Evolutionary conservation across 371 early-diverging fungal species (phyloP), one percentile per base, ranked within the genome.

Genomic region (Rhizopus sp.): DNA sequence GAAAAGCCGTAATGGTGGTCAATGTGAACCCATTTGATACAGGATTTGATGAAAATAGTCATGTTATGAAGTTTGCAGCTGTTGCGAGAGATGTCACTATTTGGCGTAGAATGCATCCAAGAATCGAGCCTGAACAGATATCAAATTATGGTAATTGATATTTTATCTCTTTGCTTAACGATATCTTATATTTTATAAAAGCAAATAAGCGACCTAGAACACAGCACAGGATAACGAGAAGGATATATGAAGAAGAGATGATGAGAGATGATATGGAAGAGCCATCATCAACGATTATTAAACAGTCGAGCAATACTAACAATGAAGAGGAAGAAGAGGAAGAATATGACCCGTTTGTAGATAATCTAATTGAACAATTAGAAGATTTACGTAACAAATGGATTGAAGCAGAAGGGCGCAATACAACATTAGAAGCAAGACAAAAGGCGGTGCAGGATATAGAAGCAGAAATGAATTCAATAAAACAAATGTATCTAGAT

Each of bases 11-110:
- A 3, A 77, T 90, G 75, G 73, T 90, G 7, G 86, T 88, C 23
- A 86, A 85, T 55, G 77, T 85, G 10, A 86, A 88, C 57, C 88
- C 90, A 2, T 80, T 67, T 52, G 83, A 87, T 65, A 73, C 77
- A 50, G 69, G 85, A 38, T 83, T 80, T 69, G 73, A 87, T 59
- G 83, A 88, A 58, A 78, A 77, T 35, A 73, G 62, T 17, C 79
- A 81, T 46, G 83, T 88, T 8, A 77, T 91, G 68, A 82, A 83
- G 44, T 89, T 89, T 68, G 82, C 90, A 5, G 80, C 85, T 0
- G 84, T 83, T 0, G 86, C 89, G 1, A 85, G 78, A 57, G 79
- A 84, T 57, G 78, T 87, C 0, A 69, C 78, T 5, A 83, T 81
- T 7, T 68, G 67, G 68, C 60, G 70, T 13, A 72, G 67, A 17